A percentile compares a stretch with the other conserved stretches of the same genome.
These are phyloP conservation scores for Fusarium gaditjirri DNA, from an alignment of 2,329 filamentous ascomycete genomes.

Conservation along the genomic window DNA sequence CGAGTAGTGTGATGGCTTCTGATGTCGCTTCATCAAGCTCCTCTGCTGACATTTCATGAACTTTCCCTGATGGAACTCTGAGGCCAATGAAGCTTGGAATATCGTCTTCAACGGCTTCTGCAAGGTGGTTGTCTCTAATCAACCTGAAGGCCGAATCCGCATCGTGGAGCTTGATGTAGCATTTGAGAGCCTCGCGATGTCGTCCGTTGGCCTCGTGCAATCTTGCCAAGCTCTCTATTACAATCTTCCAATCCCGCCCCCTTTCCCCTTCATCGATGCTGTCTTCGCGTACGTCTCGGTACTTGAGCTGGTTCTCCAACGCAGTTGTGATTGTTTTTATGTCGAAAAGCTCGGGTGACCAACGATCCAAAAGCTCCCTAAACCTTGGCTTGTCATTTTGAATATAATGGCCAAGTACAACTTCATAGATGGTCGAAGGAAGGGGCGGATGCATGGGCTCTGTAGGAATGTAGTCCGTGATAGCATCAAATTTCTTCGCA, in stretches of 20 bases:
- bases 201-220: slow-evolving; percentile 85
- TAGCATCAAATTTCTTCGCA: slow-evolving; percentile 87
- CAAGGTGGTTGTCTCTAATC: slow-evolving; percentile 88
- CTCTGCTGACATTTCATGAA: slow-evolving; percentile 70
- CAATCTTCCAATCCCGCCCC: slow-evolving; percentile 85
- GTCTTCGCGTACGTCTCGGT: slow-evolving; percentile 78
- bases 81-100: slow-evolving; percentile 89
- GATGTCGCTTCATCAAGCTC: slow-evolving; percentile 84
- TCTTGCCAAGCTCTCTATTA: slow-evolving; percentile 87
- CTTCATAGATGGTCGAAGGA: slow-evolving; percentile 85
- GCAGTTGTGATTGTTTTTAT: slow-evolving; percentile 78
- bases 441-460: slow-evolving; percentile 82
- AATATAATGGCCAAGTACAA: slow-evolving; percentile 89
- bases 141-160: slow-evolving; percentile 88
- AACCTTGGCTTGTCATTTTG: slow-evolving; percentile 79
- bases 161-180: slow-evolving; percentile 91
- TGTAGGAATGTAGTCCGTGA: slow-evolving; percentile 83
- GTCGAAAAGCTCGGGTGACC: slow-evolving; percentile 87
- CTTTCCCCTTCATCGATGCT: slow-evolving; percentile 77
- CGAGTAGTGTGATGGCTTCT: slow-evolving; percentile 86
- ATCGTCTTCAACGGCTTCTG: slow-evolving; percentile 88
- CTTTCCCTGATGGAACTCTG: slow-evolving; percentile 78
- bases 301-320: slow-evolving; percentile 84
- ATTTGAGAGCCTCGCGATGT: slow-evolving; percentile 84
- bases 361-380: slow-evolving; percentile 80